Evolutionary conservation across 2,329 filamentous ascomycete species (phyloP).

Genomic region (Fusarium sulawesiense): DNA sequence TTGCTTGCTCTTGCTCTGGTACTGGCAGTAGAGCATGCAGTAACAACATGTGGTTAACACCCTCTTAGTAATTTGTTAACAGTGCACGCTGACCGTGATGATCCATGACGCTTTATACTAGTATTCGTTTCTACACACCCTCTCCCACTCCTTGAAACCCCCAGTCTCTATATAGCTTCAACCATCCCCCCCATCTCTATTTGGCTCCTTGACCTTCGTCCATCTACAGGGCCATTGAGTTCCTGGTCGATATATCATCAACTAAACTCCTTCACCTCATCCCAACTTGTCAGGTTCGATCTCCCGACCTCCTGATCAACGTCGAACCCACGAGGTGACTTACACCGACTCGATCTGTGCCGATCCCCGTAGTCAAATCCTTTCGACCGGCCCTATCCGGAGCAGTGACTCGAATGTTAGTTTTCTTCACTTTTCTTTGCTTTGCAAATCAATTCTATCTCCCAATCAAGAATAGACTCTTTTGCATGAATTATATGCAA

Average conservation of each 20-base stretch:
- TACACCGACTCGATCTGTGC: conserved; percentile 3
- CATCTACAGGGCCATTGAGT: conserved; percentile 41
- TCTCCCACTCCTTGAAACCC: conserved; percentile 30
- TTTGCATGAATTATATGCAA: conserved; percentile 12
- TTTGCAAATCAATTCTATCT: not conserved
- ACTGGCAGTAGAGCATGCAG: not conserved
- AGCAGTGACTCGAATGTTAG: conserved; percentile 35
- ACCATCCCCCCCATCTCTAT: conserved; percentile 33
- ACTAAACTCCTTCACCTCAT: conserved; percentile 13
- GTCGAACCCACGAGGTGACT: conserved; percentile 14
- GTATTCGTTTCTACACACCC: conserved; percentile 32
- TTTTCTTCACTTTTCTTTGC: conserved; percentile 7
- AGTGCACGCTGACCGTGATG: conserved; percentile 37
- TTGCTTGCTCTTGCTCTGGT: conserved; percentile 15
- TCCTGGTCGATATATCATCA: conserved; percentile 40
- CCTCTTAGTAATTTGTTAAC: conserved; percentile 13
- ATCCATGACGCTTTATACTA: conserved; percentile 14
- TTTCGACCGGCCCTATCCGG: conserved; percentile 10
- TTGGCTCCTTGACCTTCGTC: conserved; percentile 27
- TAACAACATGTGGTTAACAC: not conserved
- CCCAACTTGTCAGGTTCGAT: not conserved
- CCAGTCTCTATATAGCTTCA: conserved; percentile 49
- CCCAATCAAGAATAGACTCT: not conserved
- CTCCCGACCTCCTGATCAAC: conserved; percentile 16
- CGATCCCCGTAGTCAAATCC: conserved; percentile 10